phyloP scores from a whole-genome alignment of 2,329 filamentous ascomycete species.

The Periconia sp. region DNA sequence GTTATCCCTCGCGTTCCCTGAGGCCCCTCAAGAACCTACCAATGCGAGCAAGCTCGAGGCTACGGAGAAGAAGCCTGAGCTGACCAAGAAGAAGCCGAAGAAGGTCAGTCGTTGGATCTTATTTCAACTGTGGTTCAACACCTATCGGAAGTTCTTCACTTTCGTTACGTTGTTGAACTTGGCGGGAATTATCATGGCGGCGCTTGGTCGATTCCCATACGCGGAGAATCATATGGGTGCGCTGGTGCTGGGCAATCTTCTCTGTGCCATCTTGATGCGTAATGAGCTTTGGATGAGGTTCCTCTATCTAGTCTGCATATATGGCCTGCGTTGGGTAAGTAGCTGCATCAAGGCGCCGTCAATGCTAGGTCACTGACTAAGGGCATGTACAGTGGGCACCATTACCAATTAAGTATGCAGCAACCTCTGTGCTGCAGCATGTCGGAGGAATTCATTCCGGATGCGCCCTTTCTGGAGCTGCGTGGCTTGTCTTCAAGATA shows the following conservation, averaged over 20 bases:
- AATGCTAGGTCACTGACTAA: constrained; percentile 4
- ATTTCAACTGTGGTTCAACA: constrained; percentile 39
- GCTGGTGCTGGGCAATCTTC: constrained; percentile 35
- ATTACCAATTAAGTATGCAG: constrained; percentile 29
- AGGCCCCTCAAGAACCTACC: constrained; percentile 14
- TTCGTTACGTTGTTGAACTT: constrained; percentile 34
- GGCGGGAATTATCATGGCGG: constrained; percentile 31
- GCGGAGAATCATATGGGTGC: constrained; percentile 37
- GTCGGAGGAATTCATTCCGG: constrained; percentile 39
- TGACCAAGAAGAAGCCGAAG: background rate
- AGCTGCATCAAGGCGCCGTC: background rate
- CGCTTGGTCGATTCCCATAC: constrained; percentile 30
- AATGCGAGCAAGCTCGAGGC: constrained; percentile 14
- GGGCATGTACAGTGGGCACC: constrained; percentile 32
- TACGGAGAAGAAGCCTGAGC: constrained; percentile 5
- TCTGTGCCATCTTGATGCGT: constrained; percentile 33
- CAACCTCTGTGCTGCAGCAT: constrained; percentile 36
- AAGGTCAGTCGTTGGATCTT: constrained; percentile 33
- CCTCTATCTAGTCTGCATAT: constrained; percentile 34
- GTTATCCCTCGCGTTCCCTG: constrained; percentile 26
- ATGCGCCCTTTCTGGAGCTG: constrained; percentile 37
- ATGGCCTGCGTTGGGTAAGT: constrained; percentile 30
- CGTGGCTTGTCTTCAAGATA: constrained; percentile 39
- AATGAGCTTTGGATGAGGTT: constrained; percentile 38
- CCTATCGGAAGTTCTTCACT: constrained; percentile 39